Evolutionary conservation across 1,284 basidiomycete genomes (phyloP).

Genomic region (Stereum hirsutum): DNA sequence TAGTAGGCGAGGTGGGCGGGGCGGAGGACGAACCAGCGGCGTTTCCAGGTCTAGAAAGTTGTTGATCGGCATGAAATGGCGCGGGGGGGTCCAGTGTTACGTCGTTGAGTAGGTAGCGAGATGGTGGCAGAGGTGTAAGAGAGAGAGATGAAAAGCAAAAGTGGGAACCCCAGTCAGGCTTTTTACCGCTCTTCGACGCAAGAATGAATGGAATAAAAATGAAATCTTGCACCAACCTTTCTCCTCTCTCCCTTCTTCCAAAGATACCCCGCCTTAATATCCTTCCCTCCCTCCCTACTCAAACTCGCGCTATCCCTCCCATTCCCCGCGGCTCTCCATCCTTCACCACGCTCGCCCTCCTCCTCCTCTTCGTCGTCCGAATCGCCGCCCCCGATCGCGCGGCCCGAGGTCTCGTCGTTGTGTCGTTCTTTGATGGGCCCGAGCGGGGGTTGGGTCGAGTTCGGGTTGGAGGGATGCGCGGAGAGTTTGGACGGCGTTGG

Average conservation of each 20-base stretch:
- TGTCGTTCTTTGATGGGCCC: conserved; percentile 72
- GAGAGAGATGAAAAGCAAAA: conserved; percentile 2
- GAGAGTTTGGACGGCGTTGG: conserved; percentile 23
- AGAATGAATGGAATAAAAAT: no score
- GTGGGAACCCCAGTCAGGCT: conserved; percentile 1
- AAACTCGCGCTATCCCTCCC: conserved; percentile 11
- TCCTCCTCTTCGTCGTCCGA: conserved; percentile 57
- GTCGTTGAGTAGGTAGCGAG: no score
- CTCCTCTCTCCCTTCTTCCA: conserved; percentile 95
- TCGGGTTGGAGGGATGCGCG: conserved; percentile 11
- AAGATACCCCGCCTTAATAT: conserved; percentile 87
- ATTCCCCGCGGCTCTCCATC: conserved; percentile 14
- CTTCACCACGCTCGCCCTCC: conserved; percentile 27
- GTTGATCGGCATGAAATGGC: no score
- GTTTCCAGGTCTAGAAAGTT: conserved; percentile 96
- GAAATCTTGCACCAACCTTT: conserved; percentile 52
- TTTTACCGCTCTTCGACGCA: no score
- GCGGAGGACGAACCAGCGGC: conserved; percentile 95
- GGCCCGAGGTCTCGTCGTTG: no score
- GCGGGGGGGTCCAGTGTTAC: no score
- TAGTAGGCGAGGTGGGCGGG: conserved; percentile 93
- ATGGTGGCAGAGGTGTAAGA: no score
- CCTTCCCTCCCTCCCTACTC: conserved; percentile 53
- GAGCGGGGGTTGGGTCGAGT: conserved; percentile 29
- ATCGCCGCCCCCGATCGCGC: conserved; percentile 59